These are phyloP conservation scores for Stentor roeselii DNA, from an alignment of 73 alveolate species.

Conservation along the genomic window DNA sequence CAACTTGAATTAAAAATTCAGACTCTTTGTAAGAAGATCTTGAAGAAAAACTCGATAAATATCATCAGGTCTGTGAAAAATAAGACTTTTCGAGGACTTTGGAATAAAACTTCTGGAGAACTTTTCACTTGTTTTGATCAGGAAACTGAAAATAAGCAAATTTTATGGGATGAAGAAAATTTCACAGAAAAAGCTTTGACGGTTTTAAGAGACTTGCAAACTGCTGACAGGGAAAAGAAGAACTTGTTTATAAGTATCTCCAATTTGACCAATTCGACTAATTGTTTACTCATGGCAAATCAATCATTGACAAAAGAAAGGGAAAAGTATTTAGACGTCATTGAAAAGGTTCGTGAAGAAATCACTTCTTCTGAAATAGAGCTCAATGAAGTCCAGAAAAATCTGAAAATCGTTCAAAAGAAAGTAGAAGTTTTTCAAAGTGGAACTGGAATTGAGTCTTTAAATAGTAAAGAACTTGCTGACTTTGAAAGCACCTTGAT, in stretches of 20 bases:
- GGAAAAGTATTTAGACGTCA: not conserved
- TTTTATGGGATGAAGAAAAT: not conserved
- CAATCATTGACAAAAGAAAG: constrained; percentile 7
- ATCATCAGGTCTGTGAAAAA: not conserved
- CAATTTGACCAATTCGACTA: not conserved
- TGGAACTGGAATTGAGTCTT: not conserved
- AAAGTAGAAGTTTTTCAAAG: not conserved
- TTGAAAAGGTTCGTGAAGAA: not conserved
- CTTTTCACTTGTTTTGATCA: not conserved
- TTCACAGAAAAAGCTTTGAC: not conserved
- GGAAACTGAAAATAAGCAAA: not conserved
- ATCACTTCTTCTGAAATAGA: not conserved
- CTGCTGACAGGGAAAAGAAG: not conserved
- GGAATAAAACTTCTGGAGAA: not conserved
- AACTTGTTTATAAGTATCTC: not conserved
- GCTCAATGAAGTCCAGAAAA: not conserved
- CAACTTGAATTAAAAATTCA: not conserved
- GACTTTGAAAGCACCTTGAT: not conserved
- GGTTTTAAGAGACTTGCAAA: not conserved
- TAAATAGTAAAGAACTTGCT: not conserved
- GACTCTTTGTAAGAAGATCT: not conserved
- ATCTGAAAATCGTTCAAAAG: not conserved
- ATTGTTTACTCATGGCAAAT: not conserved
- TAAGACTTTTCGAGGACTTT: not conserved
- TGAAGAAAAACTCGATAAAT: not conserved